Evolutionary conservation across 1,139 yeast genomes (phyloP).

Genomic region (Candida sanyaensis): DNA sequence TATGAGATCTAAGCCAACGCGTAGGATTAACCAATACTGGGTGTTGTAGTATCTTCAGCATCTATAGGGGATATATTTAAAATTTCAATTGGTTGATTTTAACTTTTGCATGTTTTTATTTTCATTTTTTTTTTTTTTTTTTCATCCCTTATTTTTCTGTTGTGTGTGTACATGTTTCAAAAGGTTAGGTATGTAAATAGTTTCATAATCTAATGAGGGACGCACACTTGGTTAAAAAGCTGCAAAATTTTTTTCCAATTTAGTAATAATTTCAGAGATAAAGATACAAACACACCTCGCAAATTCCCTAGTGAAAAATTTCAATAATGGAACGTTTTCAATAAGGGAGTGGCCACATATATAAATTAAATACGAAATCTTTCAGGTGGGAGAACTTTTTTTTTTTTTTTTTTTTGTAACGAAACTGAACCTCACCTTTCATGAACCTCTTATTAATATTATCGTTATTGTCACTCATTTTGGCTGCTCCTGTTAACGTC

Average conservation of each 20-base stretch:
- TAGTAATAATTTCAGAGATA: not conserved
- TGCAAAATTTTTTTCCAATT: not conserved
- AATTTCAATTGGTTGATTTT: not conserved
- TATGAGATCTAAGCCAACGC: conserved; percentile 22
- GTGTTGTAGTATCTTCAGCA: conserved; percentile 16
- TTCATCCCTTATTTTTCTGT: not conserved
- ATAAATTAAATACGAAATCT: not conserved
- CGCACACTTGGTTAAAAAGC: not conserved
- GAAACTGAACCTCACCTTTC: not conserved
- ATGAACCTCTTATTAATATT: not conserved
- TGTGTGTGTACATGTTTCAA: not conserved
- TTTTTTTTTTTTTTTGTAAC: not conserved
- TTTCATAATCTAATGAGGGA: not conserved
- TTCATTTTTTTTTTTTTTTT: too few species aligned
- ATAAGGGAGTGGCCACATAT: not conserved
- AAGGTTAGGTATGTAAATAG: not conserved
- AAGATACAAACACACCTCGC: not conserved
- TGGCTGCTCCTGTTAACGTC: not conserved
- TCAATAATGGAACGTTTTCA: not conserved
- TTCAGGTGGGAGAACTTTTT: not conserved
- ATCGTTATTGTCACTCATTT: not conserved
- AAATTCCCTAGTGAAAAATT: not conserved
- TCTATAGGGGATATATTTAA: not conserved
- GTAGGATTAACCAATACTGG: conserved; percentile 28
- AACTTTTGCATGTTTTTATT: not conserved